Percentiles rank a stretch among this genome's conserved stretches.
These are phyloP conservation scores for Phytopythium helicoides DNA, from an alignment of 352 stramenopile genomes.

Conservation along the genomic window DNA sequence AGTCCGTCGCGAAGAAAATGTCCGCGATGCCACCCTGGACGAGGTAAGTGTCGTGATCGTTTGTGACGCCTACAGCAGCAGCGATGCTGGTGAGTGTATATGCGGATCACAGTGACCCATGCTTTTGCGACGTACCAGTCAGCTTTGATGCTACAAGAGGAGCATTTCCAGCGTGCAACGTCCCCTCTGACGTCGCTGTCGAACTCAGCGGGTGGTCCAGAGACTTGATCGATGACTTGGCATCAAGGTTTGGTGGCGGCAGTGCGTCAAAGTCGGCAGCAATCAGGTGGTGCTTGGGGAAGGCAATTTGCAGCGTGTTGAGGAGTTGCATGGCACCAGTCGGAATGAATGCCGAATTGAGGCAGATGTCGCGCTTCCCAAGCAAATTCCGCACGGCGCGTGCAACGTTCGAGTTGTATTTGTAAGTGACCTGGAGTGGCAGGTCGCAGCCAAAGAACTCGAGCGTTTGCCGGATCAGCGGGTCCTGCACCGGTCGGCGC, in stretches of 20 bases:
- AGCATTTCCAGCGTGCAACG: constrained; percentile 78
- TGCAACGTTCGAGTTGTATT: constrained; percentile 48
- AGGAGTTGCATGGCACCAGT: constrained; percentile 87
- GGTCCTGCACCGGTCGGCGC: constrained; percentile 52
- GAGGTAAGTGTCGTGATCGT: constrained; percentile 89
- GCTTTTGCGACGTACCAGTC: constrained; percentile 25
- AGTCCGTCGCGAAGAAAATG: constrained; percentile 92
- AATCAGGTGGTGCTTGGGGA: constrained; percentile 86
- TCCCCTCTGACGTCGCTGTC: constrained; percentile 62
- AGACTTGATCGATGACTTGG: constrained; percentile 41
- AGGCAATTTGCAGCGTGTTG: constrained; percentile 69
- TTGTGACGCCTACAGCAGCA: constrained; percentile 37
- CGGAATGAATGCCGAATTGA: constrained; percentile 83
- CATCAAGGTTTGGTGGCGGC: constrained; percentile 60
- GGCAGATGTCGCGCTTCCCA: constrained; percentile 39
- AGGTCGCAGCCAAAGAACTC: constrained; percentile 72
- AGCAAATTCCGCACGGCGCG: constrained; percentile 50
- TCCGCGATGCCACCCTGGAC: constrained; percentile 83
- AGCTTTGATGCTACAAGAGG: constrained; percentile 88
- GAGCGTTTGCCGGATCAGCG: constrained; percentile 72
- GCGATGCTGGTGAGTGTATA: background rate
- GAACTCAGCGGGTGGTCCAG: constrained; percentile 62
- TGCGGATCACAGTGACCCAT: too few relatives aligned
- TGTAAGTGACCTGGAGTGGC: constrained; percentile 61
- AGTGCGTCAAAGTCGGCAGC: constrained; percentile 89